Base-by-base conservation (phyloP, 2,329 filamentous ascomycete species). In the Sordariomycetes sp. region DNA sequence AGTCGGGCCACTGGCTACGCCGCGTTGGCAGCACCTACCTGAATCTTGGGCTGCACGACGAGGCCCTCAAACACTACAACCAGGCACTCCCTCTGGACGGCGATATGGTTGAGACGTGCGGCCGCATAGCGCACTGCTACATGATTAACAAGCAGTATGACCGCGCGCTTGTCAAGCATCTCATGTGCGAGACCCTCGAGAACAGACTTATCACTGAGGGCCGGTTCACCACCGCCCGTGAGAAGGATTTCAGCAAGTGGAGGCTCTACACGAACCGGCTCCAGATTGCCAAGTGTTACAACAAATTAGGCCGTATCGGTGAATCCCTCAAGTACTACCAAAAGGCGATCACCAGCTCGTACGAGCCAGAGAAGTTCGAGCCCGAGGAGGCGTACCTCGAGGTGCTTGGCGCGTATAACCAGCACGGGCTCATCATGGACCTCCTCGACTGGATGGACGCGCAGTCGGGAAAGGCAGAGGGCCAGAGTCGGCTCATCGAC, bases 41-140 rank as follows among this genome's bases (percentile, higher is more conserved):
- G 35, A 68, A 65, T 6, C 64, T 70, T n/a, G 67, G 64, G 7
- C 65, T 71, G 59, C 65, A 72, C 53, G 64, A 59, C 3, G 64
- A 67, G 42, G 72, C 72, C 0, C 59, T 73, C 3, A 59, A 60
- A 2, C 66, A 72, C 42, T 74, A 72, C 24, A 62, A 72, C 17
- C 62, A 64, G 20, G 71, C 71, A 0, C 64, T 74, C 3, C 63
- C 65, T 22, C 62, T 70, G 1, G 70, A 73, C n/a, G 60, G 64
- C 13, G 68, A 71, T 59, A 72, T 66, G 39, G 66, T 73, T 2
- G 66, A 73, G 58, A 72, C 70, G 1, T 62, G 61, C 2, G 72
- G 72, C 0, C 68, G 72, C n/a, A 74, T 73, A 20, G 72, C 71
- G 0, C 70, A 68, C 52, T 74, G 72, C 56, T 63, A 73, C 1